phyloP scores from a whole-genome alignment of 169 alveolate species.

The Plasmodium inui region DNA sequence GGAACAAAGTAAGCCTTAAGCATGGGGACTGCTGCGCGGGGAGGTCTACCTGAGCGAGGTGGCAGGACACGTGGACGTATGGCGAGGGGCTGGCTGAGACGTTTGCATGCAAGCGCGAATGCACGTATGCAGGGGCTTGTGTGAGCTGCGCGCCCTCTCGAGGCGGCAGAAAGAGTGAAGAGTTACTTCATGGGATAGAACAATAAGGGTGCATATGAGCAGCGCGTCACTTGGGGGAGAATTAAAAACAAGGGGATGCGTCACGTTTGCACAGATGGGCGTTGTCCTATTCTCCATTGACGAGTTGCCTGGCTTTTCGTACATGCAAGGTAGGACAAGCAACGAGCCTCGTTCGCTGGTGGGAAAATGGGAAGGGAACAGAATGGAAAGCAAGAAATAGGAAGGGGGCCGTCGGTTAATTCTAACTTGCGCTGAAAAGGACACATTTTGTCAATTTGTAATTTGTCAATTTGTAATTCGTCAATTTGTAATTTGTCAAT shows the following conservation, averaged over 20 bases:
- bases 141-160: neutral
- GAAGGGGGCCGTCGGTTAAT: neutral
- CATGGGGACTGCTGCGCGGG: neutral
- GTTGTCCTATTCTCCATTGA: conserved; percentile 3
- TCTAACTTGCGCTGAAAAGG: conserved; percentile 1
- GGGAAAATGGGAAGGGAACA: neutral
- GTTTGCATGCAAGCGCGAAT: neutral
- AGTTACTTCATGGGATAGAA: too few relatives aligned
- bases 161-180: too few relatives aligned
- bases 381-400: neutral
- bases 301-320: neutral
- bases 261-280: neutral
- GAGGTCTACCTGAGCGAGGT: neutral
- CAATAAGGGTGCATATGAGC: neutral
- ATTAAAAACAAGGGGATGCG: neutral
- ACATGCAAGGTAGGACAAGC: conserved; percentile 32
- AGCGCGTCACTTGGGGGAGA: neutral
- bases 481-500: neutral
- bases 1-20: neutral
- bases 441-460: neutral
- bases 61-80: neutral
- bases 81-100: neutral
- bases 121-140: neutral
- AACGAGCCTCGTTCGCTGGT: neutral
- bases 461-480: neutral